phyloP scores from a whole-genome alignment of 2,329 filamentous ascomycete genomes.

The Arthrobotrys entomopaga region DNA sequence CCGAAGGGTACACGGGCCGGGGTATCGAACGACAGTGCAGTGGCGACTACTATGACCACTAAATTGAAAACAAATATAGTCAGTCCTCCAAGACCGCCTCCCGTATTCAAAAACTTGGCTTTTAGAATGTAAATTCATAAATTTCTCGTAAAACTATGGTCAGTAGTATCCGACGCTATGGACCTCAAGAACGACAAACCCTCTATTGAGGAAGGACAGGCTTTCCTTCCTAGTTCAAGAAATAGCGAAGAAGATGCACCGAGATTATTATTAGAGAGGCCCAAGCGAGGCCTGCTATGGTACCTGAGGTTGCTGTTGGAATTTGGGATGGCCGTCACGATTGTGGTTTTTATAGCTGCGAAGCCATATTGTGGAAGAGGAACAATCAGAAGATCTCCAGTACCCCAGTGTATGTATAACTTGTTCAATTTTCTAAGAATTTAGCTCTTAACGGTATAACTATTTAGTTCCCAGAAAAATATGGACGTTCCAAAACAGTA shows the following conservation, averaged over 20 bases:
- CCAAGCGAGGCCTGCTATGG: constrained; percentile 14
- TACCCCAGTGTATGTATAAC: constrained; percentile 60
- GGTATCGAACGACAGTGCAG: too few species aligned
- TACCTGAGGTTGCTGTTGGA: constrained; percentile 60
- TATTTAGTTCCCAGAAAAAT: constrained; percentile 61
- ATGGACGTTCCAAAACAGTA: constrained; percentile 61
- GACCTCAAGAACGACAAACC: constrained; percentile 56
- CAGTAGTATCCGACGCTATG: constrained; percentile 33
- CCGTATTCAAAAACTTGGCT: too few species aligned
- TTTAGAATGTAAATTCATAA: too few species aligned
- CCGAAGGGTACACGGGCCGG: too few species aligned
- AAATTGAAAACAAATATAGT: too few species aligned
- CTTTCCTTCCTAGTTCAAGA: constrained; percentile 58
- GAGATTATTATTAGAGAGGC: constrained; percentile 27
- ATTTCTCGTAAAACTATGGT: too few species aligned
- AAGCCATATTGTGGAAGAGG: constrained; percentile 51
- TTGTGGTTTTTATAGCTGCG: constrained; percentile 58
- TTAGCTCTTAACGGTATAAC: neutral
- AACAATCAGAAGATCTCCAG: constrained; percentile 57
- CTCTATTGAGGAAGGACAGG: constrained; percentile 59
- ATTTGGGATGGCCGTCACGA: constrained; percentile 59
- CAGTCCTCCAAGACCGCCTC: too few species aligned
- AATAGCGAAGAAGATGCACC: constrained; percentile 18
- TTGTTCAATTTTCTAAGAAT: neutral
- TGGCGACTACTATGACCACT: too few species aligned